These are phyloP conservation scores for Saccharomycopsis hybrid DNA, from an alignment of 1,139 yeast genomes.

Conservation along the genomic window DNA sequence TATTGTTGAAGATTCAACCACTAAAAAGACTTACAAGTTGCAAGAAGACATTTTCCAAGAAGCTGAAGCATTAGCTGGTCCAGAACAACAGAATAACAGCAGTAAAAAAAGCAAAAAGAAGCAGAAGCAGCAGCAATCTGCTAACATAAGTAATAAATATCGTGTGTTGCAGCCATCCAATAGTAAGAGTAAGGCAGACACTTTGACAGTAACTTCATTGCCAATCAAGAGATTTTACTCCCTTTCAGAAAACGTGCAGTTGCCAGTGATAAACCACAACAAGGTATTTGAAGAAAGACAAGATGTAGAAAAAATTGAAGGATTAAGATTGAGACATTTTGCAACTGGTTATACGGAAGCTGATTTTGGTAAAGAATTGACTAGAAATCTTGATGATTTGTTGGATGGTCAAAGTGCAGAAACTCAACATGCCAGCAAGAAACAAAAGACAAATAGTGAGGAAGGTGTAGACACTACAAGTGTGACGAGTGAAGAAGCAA, in stretches of 20 bases:
- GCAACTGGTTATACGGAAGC: slow-evolving; percentile 72
- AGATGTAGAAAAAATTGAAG: slow-evolving; percentile 52
- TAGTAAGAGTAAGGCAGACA: slow-evolving; percentile 17
- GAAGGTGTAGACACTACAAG: too few species aligned
- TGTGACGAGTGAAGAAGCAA: too few species aligned
- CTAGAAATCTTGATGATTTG: slow-evolving; percentile 24
- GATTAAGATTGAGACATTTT: slow-evolving; percentile 66
- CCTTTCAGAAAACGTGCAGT: slow-evolving; percentile 48
- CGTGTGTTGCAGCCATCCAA: slow-evolving; percentile 23
- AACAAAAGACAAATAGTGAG: too few species aligned
- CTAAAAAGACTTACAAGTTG: slow-evolving; percentile 38
- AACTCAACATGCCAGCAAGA: slow-evolving; percentile 9
- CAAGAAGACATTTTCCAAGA: slow-evolving; percentile 40
- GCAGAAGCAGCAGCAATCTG: neutral
- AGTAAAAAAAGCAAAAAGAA: slow-evolving; percentile 3
- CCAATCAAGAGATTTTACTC: slow-evolving; percentile 48
- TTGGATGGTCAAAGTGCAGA: slow-evolving; percentile 22
- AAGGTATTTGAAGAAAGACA: slow-evolving; percentile 50
- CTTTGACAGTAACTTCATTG: slow-evolving; percentile 23
- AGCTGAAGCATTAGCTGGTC: slow-evolving; percentile 15
- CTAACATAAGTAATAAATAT: slow-evolving; percentile 21
- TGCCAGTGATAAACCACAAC: slow-evolving; percentile 55
- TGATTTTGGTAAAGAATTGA: slow-evolving; percentile 36
- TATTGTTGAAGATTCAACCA: slow-evolving; percentile 33
- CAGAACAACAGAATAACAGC: neutral